Base-by-base conservation (phyloP, 345 rosid genomes). In the Litchi chinensis region DNA sequence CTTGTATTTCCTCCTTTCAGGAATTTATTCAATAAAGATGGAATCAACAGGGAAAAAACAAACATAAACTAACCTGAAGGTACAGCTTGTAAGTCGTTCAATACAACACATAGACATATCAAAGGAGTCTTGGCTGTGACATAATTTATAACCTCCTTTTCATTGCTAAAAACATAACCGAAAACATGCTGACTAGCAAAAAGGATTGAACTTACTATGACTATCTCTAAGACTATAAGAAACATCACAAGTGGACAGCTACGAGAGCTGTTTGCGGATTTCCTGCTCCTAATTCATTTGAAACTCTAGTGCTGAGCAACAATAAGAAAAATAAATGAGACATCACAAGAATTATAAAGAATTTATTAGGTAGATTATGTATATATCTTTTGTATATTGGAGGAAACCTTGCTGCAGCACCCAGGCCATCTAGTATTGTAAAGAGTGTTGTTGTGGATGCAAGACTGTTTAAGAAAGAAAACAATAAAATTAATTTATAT, bases 241-340 rank as follows among this genome's bases (percentile, higher is more conserved):
- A 79, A 66, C 82, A 90, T 73, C 19, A 73, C 88, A 1, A 79
- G 21, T 74, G 77, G 16, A 79, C 94, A 8, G 92, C 89, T 0
- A 68, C 63, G 2, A 80, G 82, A 16, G 94, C 98, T 64, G 80
- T 86, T 76, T 73, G 65, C 5, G 90, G 83, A 71, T 87, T 90
- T 19, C 93, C 95, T 28, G 93, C 97, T 69, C 99, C 99, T 70
- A 93, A 73, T 80, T 89, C 98, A 80, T 95, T 93, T 65, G 99
- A 92, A 68, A 93, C 94, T 79, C 97, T 88, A 26, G 97, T 92
- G 83, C 97, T 94, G 63, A 32, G 52, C 56, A 10, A 72, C 39
- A 56, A 48, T 12, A 28, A n/a, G 19, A 50, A 73, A 10, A 60
- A 62, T 22, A 2, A 63, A 8, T 10, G 44, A 48, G 5, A 32